Evolutionary conservation across 2,329 filamentous ascomycete genomes (phyloP).

Genomic region (Stenocarpella maydis): DNA sequence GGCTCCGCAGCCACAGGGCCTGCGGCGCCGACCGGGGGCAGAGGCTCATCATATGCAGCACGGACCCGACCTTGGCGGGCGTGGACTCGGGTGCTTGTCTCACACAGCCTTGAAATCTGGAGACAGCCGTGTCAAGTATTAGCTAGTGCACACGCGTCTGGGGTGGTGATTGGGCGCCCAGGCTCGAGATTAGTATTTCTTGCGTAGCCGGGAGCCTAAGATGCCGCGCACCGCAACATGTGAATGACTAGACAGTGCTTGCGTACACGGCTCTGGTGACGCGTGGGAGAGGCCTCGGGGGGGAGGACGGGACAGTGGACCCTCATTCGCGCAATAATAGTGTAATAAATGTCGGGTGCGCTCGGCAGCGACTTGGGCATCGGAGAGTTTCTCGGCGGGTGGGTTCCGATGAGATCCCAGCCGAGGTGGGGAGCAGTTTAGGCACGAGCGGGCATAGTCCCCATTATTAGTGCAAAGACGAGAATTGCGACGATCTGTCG

Average conservation of each 20-base stretch:
- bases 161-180: background rate
- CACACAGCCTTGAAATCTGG: no score
- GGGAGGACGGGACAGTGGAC: background rate
- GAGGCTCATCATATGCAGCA: no score
- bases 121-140: background rate
- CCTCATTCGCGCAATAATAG: constrained; percentile 21
- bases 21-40: background rate
- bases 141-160: background rate
- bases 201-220: background rate
- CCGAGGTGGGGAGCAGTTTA: background rate
- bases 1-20: background rate
- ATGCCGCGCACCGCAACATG: background rate
- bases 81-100: background rate
- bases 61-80: constrained; percentile 2
- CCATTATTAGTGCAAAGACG: constrained; percentile 15
- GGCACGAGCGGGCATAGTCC: background rate
- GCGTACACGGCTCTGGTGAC: background rate
- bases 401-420: background rate
- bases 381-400: constrained; percentile 27
- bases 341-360: background rate
- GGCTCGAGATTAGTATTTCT: background rate
- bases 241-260: background rate
- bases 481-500: constrained; percentile 25
- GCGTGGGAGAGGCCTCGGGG: background rate
- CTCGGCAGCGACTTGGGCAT: constrained; percentile 19